Evolutionary conservation across 441 rosid species (phyloP).

Genomic region (Geranium incanum): DNA sequence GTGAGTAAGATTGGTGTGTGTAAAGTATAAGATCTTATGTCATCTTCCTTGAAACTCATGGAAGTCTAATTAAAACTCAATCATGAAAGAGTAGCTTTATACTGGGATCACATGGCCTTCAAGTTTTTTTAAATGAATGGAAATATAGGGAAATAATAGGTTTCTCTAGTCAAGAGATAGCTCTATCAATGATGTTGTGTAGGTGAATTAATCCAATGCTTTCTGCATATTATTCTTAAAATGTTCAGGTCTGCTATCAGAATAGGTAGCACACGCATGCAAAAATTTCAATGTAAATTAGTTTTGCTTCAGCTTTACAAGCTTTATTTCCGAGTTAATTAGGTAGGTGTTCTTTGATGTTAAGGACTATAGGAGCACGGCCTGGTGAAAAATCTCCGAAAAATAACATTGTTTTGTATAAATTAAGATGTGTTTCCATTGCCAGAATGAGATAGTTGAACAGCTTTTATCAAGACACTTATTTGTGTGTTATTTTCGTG

Average conservation of each 20-base stretch:
- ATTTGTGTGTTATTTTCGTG: not conserved
- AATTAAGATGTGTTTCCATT: not conserved
- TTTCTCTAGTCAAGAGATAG: not conserved
- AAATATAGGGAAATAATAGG: not conserved
- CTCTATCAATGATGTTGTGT: not conserved
- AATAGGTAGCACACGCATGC: not conserved
- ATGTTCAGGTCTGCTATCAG: not conserved
- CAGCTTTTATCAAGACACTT: not conserved
- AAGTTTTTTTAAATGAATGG: not conserved
- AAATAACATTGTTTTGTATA: not conserved
- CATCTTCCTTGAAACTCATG: not conserved
- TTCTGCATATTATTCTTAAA: not conserved
- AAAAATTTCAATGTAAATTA: not conserved
- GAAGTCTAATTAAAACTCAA: not conserved
- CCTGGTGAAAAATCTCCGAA: not conserved
- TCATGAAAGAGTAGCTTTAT: not conserved
- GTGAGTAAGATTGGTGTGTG: constrained; percentile 7
- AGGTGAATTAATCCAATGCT: not conserved
- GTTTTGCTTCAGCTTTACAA: not conserved
- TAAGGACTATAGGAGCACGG: not conserved
- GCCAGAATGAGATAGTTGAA: not conserved
- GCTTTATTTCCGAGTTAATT: constrained; percentile 1
- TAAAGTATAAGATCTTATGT: not conserved
- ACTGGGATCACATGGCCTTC: not conserved
- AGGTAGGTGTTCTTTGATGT: not conserved